These are phyloP conservation scores for Beauveria brongniartii DNA, from an alignment of 2,329 filamentous ascomycete species.

Conservation along the genomic window DNA sequence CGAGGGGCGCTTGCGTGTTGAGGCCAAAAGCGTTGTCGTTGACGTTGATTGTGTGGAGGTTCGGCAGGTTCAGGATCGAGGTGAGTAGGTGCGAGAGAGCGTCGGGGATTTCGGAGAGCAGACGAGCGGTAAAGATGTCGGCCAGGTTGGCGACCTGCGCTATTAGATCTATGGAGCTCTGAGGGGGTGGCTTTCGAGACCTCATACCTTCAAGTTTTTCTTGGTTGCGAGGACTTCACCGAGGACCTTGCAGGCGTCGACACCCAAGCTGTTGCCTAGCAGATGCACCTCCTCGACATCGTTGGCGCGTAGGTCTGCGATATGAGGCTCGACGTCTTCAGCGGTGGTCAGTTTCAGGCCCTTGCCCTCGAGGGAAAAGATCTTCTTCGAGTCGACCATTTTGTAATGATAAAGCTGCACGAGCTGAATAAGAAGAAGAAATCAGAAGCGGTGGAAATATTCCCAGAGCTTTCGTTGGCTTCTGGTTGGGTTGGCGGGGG, in stretches of 20 bases:
- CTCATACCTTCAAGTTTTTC: conserved; percentile 63
- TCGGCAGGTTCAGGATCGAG: conserved; percentile 75
- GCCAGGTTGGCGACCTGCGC: conserved; percentile 72
- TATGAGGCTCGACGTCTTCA: conserved; percentile 76
- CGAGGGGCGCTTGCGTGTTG: conserved; percentile 86
- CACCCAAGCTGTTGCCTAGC: conserved; percentile 85
- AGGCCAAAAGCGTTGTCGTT: conserved; percentile 98
- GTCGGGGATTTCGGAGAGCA: conserved; percentile 87
- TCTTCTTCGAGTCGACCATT: conserved; percentile 49
- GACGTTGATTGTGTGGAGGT: conserved; percentile 85
- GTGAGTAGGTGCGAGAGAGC: conserved; percentile 80
- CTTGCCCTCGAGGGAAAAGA: conserved; percentile 88
- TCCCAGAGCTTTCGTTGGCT: background rate
- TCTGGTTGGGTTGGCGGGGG: conserved; percentile 11
- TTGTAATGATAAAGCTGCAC: background rate
- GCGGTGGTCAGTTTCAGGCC: conserved; percentile 87
- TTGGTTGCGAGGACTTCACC: conserved; percentile 79
- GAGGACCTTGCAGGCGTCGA: conserved; percentile 78
- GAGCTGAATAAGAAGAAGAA: background rate
- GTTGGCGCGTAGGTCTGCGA: conserved; percentile 64
- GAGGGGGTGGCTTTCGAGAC: background rate
- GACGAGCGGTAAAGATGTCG: conserved; percentile 93
- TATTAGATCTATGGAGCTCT: background rate
- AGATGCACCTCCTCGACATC: conserved; percentile 81
- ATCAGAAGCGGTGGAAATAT: background rate